phyloP scores from a whole-genome alignment of 345 rosid genomes.

The Eucalyptus sideroxylon region DNA sequence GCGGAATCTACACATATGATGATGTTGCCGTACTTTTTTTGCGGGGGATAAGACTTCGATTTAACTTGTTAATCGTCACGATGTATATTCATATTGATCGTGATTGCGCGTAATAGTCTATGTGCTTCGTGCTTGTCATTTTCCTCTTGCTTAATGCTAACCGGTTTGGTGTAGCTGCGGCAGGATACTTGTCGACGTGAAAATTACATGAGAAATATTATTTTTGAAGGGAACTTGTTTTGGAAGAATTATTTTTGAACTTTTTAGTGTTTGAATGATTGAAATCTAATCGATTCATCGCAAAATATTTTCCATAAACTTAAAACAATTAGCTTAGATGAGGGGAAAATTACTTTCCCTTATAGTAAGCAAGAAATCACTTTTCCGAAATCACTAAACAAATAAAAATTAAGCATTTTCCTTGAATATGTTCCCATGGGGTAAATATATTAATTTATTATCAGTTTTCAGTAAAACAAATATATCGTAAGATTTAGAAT shows the following conservation, averaged over 20 bases:
- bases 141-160: too few relatives aligned
- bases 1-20: neutral
- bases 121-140: too few relatives aligned
- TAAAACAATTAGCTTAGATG: fast-evolving
- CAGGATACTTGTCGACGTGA: too few relatives aligned
- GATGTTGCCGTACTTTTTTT: neutral
- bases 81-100: too few relatives aligned
- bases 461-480: neutral
- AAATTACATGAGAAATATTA: too few relatives aligned
- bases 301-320: neutral
- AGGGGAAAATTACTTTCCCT: neutral
- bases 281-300: too few relatives aligned
- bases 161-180: fast-evolving
- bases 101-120: too few relatives aligned
- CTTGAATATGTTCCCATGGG: neutral
- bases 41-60: too few relatives aligned
- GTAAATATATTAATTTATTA: neutral
- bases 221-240: neutral
- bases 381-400: neutral
- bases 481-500: fast-evolving
- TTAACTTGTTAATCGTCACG: too few relatives aligned
- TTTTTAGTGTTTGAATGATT: too few relatives aligned
- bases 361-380: fast-evolving
- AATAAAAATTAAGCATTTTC: neutral
- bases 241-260: too few relatives aligned